phyloP scores from a whole-genome alignment of 1,139 yeast genomes.

The Kurtzmaniella quercitrusa region DNA sequence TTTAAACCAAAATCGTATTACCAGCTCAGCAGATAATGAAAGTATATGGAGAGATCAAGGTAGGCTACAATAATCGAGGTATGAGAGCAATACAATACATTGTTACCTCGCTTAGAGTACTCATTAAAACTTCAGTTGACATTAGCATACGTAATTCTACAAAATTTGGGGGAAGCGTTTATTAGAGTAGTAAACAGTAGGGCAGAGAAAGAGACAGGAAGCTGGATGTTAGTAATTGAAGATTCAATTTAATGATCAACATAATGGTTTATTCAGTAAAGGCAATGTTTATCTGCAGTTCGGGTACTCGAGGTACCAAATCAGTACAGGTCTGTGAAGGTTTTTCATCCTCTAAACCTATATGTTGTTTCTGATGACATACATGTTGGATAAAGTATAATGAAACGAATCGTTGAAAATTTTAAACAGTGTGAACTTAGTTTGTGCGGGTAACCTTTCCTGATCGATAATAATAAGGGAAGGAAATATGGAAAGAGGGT shows the following conservation, averaged over 20 bases:
- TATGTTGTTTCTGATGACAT: neutral
- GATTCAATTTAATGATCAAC: constrained; percentile 4
- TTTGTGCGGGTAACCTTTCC: constrained; percentile 1
- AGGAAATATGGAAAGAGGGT: neutral
- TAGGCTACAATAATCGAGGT: too few relatives aligned
- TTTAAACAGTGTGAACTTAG: neutral
- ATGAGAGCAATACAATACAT: too few relatives aligned
- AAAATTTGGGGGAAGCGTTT: neutral
- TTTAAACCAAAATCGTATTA: too few relatives aligned
- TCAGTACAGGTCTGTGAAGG: constrained; percentile 67
- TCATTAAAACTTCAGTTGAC: too few relatives aligned
- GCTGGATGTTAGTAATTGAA: constrained; percentile 3
- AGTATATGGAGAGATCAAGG: too few relatives aligned
- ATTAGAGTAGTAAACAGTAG: neutral
- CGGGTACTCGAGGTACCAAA: constrained; percentile 11
- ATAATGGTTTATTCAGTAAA: constrained; percentile 14
- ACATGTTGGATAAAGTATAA: neutral
- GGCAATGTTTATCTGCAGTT: constrained; percentile 40
- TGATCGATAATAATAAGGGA: neutral
- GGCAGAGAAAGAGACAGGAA: neutral
- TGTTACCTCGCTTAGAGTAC: too few relatives aligned
- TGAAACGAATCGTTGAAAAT: neutral
- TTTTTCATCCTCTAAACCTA: constrained; percentile 12
- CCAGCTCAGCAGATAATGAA: too few relatives aligned
- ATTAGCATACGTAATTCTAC: too few relatives aligned